phyloP scores from a whole-genome alignment of 2,329 filamentous ascomycete species.

The Phyllachora maydis region DNA sequence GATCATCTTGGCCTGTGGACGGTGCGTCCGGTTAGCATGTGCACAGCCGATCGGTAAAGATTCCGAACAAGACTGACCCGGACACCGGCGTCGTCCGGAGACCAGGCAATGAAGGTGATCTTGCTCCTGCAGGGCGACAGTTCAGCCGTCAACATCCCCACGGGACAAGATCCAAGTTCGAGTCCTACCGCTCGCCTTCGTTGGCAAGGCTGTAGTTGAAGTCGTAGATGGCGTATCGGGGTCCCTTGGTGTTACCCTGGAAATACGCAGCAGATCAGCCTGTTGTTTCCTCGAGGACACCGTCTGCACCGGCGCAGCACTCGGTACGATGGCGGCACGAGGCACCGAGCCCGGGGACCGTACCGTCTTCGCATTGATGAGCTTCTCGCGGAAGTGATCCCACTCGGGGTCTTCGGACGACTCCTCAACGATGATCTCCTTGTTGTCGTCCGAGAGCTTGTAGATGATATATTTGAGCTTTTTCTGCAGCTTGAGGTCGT shows the following conservation, averaged over 20 bases:
- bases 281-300: neutral
- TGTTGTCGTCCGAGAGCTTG: conserved; percentile 71
- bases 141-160: conserved; percentile 2
- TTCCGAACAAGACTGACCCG: conserved; percentile 53
- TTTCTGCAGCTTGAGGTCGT: conserved; percentile 68
- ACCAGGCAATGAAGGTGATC: conserved; percentile 63
- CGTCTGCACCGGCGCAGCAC: neutral
- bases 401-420: conserved; percentile 46
- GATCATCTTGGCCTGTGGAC: conserved; percentile 84
- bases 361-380: conserved; percentile 49
- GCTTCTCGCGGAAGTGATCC: conserved; percentile 55
- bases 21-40: no score
- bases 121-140: conserved; percentile 36
- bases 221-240: conserved; percentile 68
- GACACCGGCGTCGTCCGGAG: conserved; percentile 60
- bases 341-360: no score
- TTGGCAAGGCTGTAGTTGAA: conserved; percentile 58
- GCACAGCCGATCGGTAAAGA: no score
- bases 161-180: neutral
- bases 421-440: conserved; percentile 64
- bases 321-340: no score
- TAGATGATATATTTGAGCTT: conserved; percentile 73
- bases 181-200: conserved; percentile 46
- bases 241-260: conserved; percentile 47
- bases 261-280: no score